These are phyloP conservation scores for Phaeosphaeriaceae sp. DNA, from an alignment of 2,329 filamentous ascomycete genomes.

Conservation along the genomic window DNA sequence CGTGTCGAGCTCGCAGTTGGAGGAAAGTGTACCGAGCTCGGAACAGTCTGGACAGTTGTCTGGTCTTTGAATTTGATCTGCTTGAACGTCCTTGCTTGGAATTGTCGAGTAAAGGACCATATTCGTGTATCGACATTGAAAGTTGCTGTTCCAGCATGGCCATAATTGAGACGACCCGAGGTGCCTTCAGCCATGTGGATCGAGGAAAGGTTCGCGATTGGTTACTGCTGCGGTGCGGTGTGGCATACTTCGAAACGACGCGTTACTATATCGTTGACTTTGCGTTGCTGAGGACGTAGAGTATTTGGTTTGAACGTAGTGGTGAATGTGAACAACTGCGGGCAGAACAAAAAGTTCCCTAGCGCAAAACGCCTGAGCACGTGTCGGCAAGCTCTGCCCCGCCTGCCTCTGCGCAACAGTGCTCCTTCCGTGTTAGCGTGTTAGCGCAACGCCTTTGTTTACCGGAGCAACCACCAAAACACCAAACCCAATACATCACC, in stretches of 20 bases:
- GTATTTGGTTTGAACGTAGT: conserved; percentile 7
- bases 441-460: conserved; percentile 34
- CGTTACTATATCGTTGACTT: background rate
- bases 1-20: background rate
- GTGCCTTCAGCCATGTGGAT: conserved; percentile 65
- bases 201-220: conserved; percentile 31
- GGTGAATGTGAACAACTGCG: conserved; percentile 9
- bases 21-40: conserved; percentile 19
- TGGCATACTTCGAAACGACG: conserved; percentile 33
- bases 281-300: background rate
- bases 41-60: conserved; percentile 16
- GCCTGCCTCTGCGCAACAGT: background rate
- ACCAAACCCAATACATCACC: conserved; percentile 2
- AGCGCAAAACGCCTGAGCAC: conserved; percentile 38
- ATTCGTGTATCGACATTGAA: conserved; percentile 56
- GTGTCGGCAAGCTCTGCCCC: conserved; percentile 9
- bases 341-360: conserved; percentile 26
- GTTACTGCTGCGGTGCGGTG: conserved; percentile 9
- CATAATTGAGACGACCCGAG: conserved; percentile 58
- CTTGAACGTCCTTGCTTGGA: conserved; percentile 30
- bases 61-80: conserved; percentile 32
- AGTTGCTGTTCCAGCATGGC: conserved; percentile 59
- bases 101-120: conserved; percentile 58
- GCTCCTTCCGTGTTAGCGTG: background rate
- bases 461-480: conserved; percentile 36